Conservation (phyloP, 345 rosid species). For the Gossypioides kirkii region DNA sequence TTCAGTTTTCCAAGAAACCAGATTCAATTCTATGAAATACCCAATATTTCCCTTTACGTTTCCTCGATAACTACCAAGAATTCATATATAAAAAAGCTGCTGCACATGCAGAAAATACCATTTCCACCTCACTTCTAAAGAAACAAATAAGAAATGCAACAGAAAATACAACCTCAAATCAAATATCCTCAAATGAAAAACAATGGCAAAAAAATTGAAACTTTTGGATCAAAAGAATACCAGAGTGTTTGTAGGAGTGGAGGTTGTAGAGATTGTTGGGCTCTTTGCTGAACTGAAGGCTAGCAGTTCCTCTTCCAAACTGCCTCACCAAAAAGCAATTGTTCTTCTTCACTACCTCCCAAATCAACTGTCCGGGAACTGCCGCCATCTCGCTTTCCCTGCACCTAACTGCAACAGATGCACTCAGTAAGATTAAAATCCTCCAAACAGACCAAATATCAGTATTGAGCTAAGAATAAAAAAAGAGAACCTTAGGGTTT, state of each 20-base stretch:
- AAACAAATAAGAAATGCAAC: background rate
- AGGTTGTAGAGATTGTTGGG: conserved; percentile 67
- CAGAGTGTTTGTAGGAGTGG: conserved; percentile 80
- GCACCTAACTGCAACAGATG: conserved; percentile 5
- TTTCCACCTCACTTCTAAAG: background rate
- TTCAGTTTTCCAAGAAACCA: background rate
- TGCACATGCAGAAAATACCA: background rate
- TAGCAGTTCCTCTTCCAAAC: conserved; percentile 61
- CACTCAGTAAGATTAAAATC: background rate
- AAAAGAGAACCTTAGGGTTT: background rate
- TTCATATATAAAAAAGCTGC: background rate
- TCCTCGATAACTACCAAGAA: background rate
- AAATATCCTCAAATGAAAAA: background rate
- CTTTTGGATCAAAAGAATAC: conserved; percentile 28
- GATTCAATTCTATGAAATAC: background rate
- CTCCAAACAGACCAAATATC: background rate
- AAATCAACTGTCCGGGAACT: conserved; percentile 61
- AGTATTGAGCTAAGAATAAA: background rate
- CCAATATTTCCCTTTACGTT: background rate
- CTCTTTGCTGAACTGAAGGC: conserved; percentile 73
- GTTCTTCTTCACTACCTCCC: conserved; percentile 82
- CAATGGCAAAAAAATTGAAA: conserved; percentile 20
- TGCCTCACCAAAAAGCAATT: conserved; percentile 68
- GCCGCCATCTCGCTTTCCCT: conserved; percentile 46
- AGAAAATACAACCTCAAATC: conserved; percentile 11